Conservation (phyloP, 1,284 basidiomycete genomes). For the Earliella scabrosa region DNA sequence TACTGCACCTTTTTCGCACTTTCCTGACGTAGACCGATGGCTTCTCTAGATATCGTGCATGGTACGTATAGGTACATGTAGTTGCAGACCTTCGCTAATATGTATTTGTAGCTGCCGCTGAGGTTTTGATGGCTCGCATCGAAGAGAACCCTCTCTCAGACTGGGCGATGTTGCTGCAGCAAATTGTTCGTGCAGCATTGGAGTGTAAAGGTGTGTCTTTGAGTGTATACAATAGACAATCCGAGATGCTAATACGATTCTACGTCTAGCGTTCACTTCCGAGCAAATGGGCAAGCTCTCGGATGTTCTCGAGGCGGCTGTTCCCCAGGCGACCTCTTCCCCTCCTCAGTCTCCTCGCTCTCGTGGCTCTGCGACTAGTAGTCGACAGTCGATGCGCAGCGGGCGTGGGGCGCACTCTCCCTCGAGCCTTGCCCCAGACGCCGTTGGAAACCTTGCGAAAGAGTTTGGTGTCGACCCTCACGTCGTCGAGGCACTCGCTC, state of each 20-base stretch:
- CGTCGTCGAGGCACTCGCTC: constrained; percentile 68
- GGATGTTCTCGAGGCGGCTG: constrained; percentile 38
- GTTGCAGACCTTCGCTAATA: not conserved
- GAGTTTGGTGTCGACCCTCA: constrained; percentile 76
- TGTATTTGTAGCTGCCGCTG: constrained; percentile 35
- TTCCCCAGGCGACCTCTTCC: constrained; percentile 34
- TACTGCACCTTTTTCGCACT: no score
- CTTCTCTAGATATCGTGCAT: constrained; percentile 33
- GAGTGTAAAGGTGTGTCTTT: constrained; percentile 59
- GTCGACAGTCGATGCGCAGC: constrained; percentile 18
- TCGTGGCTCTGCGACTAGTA: constrained; percentile 21
- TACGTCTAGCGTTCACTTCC: constrained; percentile 57
- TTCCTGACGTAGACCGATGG: not conserved
- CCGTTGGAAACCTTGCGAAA: constrained; percentile 58
- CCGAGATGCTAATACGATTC: not conserved
- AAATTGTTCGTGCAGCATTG: constrained; percentile 57
- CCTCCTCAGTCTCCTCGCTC: constrained; percentile 24
- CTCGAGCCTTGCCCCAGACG: constrained; percentile 9
- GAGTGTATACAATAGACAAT: not conserved
- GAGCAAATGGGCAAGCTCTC: constrained; percentile 54
- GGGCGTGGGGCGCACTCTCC: constrained; percentile 13
- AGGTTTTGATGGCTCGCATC: constrained; percentile 38
- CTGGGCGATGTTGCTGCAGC: constrained; percentile 45
- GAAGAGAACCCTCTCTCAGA: constrained; percentile 41
- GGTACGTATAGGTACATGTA: constrained; percentile 17